Base-by-base conservation (phyloP, 345 rosid genomes). In the Ailanthus altissimus region DNA sequence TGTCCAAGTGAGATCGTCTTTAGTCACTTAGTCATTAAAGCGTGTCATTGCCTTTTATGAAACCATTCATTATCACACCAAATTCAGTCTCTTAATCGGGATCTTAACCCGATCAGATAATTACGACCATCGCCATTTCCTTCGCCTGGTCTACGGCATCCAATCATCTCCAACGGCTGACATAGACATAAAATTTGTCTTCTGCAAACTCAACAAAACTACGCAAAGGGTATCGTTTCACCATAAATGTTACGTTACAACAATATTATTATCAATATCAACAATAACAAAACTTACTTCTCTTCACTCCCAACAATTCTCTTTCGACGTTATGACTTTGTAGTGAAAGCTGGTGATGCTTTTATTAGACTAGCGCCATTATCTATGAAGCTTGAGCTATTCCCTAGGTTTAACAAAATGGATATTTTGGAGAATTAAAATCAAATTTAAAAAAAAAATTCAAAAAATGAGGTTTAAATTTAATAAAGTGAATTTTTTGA, bases 211-310 rank as follows among this genome's bases (percentile, higher is more conserved):
- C 53, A 77, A 82, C 16, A 80, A 80, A 9, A 74, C 56, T 0
- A 81, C 83, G 16, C 88, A 84, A 38, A 83, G 57, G 47, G 36
- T 59, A 0, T 76, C 4, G 6, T 88, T 7, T 62, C 83, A 18
- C 79, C 83, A 5, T 85, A 84, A 51, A 83, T 80, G 40, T 45
- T 79, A 38, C 80, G 78, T 4, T 88, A 78, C 76, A 43, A 78
- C 46, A 86, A 86, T 78, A 78, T 84, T 21, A 72, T 86, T 38
- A 81, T 84, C 72, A 88, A 88, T 56, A 85, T 84, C 88, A 83
- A 85, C 81, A 64, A 36, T 3, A 87, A 85, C 8, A 86, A 88
- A 68, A 88, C 91, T 0, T 88, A 77, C 81, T 81, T 88, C 72
- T 85, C 89, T 54, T 82, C 84, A 2, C 83, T 86, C 25, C 83